Evolutionary conservation across 768 basidiomycete genomes (phyloP), one percentile per base, ranked within the genome.

Genomic region (Cystofilobasidium bisporidii): DNA sequence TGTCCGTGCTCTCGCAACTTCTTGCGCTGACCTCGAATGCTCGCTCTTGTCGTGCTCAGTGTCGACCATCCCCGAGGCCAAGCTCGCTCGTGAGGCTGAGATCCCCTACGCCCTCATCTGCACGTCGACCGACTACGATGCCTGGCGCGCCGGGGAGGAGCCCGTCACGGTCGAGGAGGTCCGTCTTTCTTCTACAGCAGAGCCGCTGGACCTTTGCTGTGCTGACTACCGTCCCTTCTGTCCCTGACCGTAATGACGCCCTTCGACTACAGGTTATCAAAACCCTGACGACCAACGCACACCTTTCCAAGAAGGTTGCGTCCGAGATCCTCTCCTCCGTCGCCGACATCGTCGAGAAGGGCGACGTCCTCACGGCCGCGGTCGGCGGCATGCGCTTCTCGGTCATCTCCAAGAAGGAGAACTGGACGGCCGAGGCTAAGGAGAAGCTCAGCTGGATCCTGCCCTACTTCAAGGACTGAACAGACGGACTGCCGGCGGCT

Each of bases 31-130:
- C n/a, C n/a, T n/a, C n/a, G n/a, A n/a, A n/a, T n/a, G n/a, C n/a
- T n/a, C n/a, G n/a, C n/a, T n/a, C n/a, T n/a, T n/a, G n/a, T n/a
- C n/a, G n/a, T n/a, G n/a, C n/a, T n/a, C 41, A 61, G 60, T 56
- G 60, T 66, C 65, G 30, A 60, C 67, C 12, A 64, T 69, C 32
- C 96, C 96, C 1, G 94, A 99, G 79, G 86, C 93, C n/a, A 98
- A 98, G 80, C 81, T 97, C 48, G 94, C 94, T 3, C 80, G 93
- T 18, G 93, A 99, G 79, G 92, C 91, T 1, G 94, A 99, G 78
- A 77, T 99, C 17, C 87, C 87, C 91, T 97, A 97, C 75, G 91
- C 88, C 0, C 83, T 97, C 64, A 86, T 98, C 70, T 91, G 78
- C 72, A 80, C 80, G 5, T 76, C 77, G 36, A 98, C 94, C 3